Conservation (phyloP, 1,284 basidiomycete genomes). For the Tilletia indica region DNA sequence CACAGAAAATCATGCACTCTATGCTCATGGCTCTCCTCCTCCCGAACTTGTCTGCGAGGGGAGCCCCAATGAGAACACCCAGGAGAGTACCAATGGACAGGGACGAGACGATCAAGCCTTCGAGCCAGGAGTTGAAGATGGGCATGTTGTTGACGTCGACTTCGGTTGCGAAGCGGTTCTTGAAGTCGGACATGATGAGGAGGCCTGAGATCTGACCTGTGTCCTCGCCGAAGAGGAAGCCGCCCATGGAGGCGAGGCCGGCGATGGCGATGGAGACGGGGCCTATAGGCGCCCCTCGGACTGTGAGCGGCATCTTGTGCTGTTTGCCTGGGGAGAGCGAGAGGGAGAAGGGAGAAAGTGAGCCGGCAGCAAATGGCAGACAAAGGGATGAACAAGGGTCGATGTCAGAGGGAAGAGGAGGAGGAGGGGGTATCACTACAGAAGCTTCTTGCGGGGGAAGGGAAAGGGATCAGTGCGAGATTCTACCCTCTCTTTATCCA, state of each 20-base stretch:
- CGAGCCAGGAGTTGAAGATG: constrained; percentile 57
- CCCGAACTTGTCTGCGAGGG: constrained; percentile 67
- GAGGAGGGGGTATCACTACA: background rate
- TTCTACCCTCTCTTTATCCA: too few relatives aligned
- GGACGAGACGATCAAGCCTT: constrained; percentile 68
- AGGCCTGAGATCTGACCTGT: constrained; percentile 77
- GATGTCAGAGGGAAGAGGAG: background rate
- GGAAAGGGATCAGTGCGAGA: background rate
- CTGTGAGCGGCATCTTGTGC: constrained; percentile 5
- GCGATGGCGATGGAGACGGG: constrained; percentile 59
- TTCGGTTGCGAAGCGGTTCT: constrained; percentile 64
- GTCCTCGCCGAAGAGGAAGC: constrained; percentile 72
- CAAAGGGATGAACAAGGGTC: background rate
- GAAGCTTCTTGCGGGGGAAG: too few relatives aligned
- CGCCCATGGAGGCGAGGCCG: constrained; percentile 72
- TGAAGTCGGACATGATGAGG: constrained; percentile 72
- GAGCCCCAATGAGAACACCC: constrained; percentile 50
- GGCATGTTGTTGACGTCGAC: constrained; percentile 57
- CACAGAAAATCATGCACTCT: constrained; percentile 67
- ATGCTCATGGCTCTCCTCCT: constrained; percentile 69
- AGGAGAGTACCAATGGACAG: constrained; percentile 60
- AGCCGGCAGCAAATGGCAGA: background rate
- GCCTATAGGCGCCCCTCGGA: constrained; percentile 11
- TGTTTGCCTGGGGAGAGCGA: background rate
- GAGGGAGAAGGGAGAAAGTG: background rate